Evolutionary conservation across 2,329 filamentous ascomycete genomes (phyloP).

Genomic region (Calonectria naviculata): DNA sequence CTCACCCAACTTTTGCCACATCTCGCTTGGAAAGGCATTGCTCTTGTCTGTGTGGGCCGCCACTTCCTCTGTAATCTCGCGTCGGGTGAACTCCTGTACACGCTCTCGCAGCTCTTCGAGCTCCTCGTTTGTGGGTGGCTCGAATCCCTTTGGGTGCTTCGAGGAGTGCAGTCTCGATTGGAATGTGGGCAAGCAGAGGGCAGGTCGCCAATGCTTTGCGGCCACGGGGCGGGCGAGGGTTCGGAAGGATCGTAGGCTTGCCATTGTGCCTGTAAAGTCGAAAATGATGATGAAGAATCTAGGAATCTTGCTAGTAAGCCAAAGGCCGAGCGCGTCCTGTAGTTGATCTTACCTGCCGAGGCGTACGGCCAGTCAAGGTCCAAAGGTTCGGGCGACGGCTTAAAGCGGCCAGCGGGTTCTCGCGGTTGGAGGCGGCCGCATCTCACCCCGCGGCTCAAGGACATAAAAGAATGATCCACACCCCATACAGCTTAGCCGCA

Average conservation of each 20-base stretch:
- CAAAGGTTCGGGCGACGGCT: conserved; percentile 31
- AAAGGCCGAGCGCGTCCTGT: conserved; percentile 12
- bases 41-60: conserved; percentile 84
- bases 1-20: conserved; percentile 95
- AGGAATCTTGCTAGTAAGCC: not conserved
- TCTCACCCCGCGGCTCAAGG: not conserved
- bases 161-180: conserved; percentile 62
- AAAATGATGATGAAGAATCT: not conserved
- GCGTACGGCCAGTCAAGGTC: conserved; percentile 1
- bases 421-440: not conserved
- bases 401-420: conserved; percentile 28
- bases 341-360: conserved; percentile 29
- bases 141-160: conserved; percentile 72
- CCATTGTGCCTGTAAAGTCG: conserved; percentile 45
- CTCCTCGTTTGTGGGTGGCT: conserved; percentile 76
- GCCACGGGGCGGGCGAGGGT: conserved; percentile 48
- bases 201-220: conserved; percentile 35
- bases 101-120: conserved; percentile 84
- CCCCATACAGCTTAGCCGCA: not conserved
- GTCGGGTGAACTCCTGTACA: conserved; percentile 88
- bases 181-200: conserved; percentile 48
- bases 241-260: conserved; percentile 52
- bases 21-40: conserved; percentile 89
- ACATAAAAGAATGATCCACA: not conserved
- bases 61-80: conserved; percentile 87